phyloP scores from a whole-genome alignment of 2,329 filamentous ascomycete species.

The Colletotrichum caudatum region DNA sequence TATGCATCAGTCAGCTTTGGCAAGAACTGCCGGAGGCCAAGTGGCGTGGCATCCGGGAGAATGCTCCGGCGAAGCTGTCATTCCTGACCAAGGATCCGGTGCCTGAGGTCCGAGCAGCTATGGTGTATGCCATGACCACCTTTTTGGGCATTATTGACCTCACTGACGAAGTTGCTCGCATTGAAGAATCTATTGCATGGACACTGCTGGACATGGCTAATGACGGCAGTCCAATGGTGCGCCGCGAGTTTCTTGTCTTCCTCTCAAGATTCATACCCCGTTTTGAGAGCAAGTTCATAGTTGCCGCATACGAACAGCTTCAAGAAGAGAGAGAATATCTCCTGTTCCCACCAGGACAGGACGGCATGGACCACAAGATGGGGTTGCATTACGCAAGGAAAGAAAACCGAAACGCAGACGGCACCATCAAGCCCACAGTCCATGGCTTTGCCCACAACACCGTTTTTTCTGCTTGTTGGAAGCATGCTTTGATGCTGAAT shows the following conservation, averaged over 20 bases:
- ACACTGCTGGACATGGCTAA: slow-evolving; percentile 91
- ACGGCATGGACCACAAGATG: slow-evolving; percentile 70
- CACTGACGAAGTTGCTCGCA: slow-evolving; percentile 89
- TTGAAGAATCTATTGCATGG: slow-evolving; percentile 91
- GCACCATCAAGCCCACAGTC: slow-evolving; percentile 66
- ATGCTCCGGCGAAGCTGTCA: slow-evolving; percentile 84
- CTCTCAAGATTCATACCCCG: slow-evolving; percentile 91
- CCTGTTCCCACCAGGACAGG: slow-evolving; percentile 65
- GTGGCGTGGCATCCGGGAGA: slow-evolving; percentile 92
- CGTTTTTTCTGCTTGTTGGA: slow-evolving; percentile 94
- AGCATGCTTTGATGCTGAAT: slow-evolving; percentile 88
- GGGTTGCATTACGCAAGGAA: slow-evolving; percentile 71
- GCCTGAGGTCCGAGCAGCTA: slow-evolving; percentile 92
- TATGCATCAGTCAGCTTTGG: slow-evolving; percentile 97
- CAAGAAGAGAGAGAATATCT: slow-evolving; percentile 83
- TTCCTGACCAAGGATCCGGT: slow-evolving; percentile 86
- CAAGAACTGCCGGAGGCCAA: slow-evolving; percentile 91
- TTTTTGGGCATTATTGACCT: slow-evolving; percentile 94
- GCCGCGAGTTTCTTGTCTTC: slow-evolving; percentile 93
- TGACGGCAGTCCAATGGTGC: slow-evolving; percentile 93
- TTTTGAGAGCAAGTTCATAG: slow-evolving; percentile 92
- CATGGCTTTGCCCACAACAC: slow-evolving; percentile 83
- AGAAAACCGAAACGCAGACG: slow-evolving; percentile 68
- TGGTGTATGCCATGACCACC: slow-evolving; percentile 92
- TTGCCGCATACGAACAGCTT: slow-evolving; percentile 91